Evolutionary conservation across 2,329 filamentous ascomycete genomes (phyloP).

Genomic region (Dactylellina cionopaga): DNA sequence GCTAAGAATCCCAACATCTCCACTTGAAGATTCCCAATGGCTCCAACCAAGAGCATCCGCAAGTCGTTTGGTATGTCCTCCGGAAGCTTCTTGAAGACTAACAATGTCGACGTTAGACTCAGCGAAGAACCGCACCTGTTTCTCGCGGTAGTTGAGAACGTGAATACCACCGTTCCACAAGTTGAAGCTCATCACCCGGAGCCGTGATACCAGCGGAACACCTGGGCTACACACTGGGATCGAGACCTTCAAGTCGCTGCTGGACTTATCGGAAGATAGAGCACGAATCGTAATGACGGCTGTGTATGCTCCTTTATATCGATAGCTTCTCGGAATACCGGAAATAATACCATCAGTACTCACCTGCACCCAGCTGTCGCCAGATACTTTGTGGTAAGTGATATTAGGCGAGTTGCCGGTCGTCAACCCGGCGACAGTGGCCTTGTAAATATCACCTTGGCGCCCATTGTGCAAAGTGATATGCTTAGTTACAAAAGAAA

Average conservation of each 20-base stretch:
- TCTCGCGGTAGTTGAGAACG: constrained; percentile 61
- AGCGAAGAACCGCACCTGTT: constrained; percentile 61
- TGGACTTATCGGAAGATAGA: constrained; percentile 55
- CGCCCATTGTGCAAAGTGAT: constrained; percentile 61
- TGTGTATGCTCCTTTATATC: constrained; percentile 29
- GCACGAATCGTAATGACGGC: constrained; percentile 58
- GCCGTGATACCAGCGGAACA: constrained; percentile 57
- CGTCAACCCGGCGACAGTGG: constrained; percentile 59
- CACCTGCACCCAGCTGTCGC: constrained; percentile 59
- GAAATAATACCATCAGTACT: constrained; percentile 59
- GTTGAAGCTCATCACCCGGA: constrained; percentile 61
- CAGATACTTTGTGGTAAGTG: constrained; percentile 57
- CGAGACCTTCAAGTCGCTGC: constrained; percentile 57
- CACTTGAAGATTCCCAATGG: constrained; percentile 58
- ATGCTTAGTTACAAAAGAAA: constrained; percentile 58
- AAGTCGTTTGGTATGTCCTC: constrained; percentile 59
- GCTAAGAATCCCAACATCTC: constrained; percentile 60
- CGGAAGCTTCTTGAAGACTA: constrained; percentile 61
- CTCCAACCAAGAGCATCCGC: constrained; percentile 62
- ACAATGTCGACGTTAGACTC: constrained; percentile 60
- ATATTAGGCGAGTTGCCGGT: constrained; percentile 56
- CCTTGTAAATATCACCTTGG: constrained; percentile 59
- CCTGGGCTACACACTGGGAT: constrained; percentile 59
- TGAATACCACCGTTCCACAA: constrained; percentile 61
- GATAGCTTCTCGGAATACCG: constrained; percentile 60